Conservation (phyloP, 129 eudicot species). For the Chrysanthemum lavandulifolium region DNA sequence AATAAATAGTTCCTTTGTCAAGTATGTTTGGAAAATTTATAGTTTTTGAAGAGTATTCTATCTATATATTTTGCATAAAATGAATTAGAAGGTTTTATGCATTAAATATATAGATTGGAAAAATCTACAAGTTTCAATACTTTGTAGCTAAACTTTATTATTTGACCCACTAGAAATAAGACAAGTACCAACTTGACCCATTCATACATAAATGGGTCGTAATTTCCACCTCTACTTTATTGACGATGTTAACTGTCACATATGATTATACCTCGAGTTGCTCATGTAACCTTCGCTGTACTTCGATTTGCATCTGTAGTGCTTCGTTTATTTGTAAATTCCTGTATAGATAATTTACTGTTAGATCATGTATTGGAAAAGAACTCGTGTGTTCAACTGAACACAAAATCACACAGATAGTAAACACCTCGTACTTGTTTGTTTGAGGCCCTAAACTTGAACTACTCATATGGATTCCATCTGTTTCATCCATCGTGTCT, state of each 20-base stretch:
- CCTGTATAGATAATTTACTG: slow-evolving; percentile 34
- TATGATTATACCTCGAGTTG: slow-evolving; percentile 84
- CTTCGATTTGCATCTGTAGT: slow-evolving; percentile 86
- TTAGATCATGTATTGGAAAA: slow-evolving; percentile 9
- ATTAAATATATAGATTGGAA: not conserved
- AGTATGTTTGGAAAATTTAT: no score
- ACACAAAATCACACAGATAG: slow-evolving; percentile 2
- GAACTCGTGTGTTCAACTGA: slow-evolving; percentile 7
- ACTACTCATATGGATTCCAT: slow-evolving; percentile 43
- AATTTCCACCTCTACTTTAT: not conserved
- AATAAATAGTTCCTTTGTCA: not conserved
- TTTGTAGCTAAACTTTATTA: not conserved
- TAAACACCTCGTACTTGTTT: slow-evolving; percentile 55
- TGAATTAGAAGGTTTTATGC: no score
- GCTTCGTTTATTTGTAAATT: slow-evolving; percentile 75
- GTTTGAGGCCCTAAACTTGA: slow-evolving; percentile 49
- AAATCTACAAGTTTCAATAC: not conserved
- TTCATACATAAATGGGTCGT: not conserved
- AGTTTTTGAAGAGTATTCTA: no score
- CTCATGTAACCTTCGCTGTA: slow-evolving; percentile 74
- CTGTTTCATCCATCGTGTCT: slow-evolving; percentile 43
- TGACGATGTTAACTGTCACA: not conserved
- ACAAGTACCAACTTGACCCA: not conserved
- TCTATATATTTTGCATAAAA: no score
- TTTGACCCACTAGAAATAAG: not conserved